phyloP scores from a whole-genome alignment of 768 basidiomycete species.

The Mycena belliarum region DNA sequence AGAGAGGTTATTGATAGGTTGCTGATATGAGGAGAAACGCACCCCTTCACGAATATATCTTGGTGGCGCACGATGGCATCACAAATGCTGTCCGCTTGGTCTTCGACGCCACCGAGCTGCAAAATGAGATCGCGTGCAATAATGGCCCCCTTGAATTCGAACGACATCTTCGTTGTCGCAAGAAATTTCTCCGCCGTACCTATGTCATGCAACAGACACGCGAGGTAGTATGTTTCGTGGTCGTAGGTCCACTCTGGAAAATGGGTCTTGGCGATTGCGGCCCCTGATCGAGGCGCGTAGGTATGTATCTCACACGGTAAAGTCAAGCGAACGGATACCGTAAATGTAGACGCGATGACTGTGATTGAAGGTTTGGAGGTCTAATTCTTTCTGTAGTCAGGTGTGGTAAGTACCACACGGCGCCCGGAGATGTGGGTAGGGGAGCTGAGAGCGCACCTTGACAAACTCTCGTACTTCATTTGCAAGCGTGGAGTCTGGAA shows the following conservation, averaged over 20 bases:
- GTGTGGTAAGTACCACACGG: background rate
- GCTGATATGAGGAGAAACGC: conserved; percentile 11
- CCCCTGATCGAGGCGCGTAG: conserved; percentile 32
- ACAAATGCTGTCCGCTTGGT: conserved; percentile 54
- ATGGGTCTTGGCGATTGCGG: conserved; percentile 38
- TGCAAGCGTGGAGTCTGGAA: conserved; percentile 44
- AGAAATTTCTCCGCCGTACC: conserved; percentile 50
- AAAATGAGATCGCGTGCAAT: conserved; percentile 51
- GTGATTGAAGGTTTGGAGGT: conserved; percentile 49
- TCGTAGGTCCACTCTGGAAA: conserved; percentile 11
- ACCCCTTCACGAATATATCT: conserved; percentile 48
- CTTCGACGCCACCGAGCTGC: conserved; percentile 41
- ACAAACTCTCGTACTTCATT: conserved; percentile 41
- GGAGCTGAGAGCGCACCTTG: conserved; percentile 28
- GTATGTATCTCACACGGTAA: background rate
- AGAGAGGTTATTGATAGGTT: no score
- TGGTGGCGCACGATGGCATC: conserved; percentile 54
- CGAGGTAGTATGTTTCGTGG: conserved; percentile 13
- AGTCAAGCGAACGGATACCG: conserved; percentile 30
- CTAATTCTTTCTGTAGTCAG: conserved; percentile 39
- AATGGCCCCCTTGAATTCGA: conserved; percentile 58
- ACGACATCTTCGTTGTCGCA: conserved; percentile 54
- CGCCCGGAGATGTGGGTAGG: background rate
- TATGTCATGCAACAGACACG: conserved; percentile 36
- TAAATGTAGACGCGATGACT: conserved; percentile 52